A percentile compares a stretch with the other conserved stretches of the same genome.
phyloP scores from a whole-genome alignment of 2,329 filamentous ascomycete species.

The Aureobasidium subglaciale region DNA sequence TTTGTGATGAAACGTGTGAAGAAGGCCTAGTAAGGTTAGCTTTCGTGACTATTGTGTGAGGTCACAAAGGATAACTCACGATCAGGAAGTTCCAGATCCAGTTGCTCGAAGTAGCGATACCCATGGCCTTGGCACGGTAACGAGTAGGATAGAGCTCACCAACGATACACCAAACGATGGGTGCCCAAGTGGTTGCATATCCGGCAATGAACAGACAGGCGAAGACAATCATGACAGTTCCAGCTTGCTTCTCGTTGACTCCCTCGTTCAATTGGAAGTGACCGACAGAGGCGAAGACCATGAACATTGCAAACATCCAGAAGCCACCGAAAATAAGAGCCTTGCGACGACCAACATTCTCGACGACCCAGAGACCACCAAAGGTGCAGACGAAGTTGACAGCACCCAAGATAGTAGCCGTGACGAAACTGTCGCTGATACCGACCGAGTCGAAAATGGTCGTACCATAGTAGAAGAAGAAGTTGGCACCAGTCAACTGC shows the following conservation, averaged over 20 bases:
- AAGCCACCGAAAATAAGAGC: slow-evolving; percentile 39
- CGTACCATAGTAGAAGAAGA: slow-evolving; percentile 51
- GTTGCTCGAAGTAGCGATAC: slow-evolving; percentile 54
- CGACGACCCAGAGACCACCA: slow-evolving; percentile 41
- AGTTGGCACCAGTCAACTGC: slow-evolving; percentile 62
- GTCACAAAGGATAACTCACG: not conserved
- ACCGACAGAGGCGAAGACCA: slow-evolving; percentile 43
- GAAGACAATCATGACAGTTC: slow-evolving; percentile 58
- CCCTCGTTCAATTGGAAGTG: slow-evolving; percentile 35
- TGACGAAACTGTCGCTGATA: slow-evolving; percentile 38
- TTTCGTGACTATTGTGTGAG: not conserved
- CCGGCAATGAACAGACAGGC: slow-evolving; percentile 61
- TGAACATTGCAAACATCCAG: slow-evolving; percentile 47
- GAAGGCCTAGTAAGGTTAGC: slow-evolving; percentile 23
- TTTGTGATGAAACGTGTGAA: slow-evolving; percentile 33
- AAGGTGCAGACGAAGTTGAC: slow-evolving; percentile 44
- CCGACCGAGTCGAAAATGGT: slow-evolving; percentile 37
- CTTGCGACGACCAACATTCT: slow-evolving; percentile 39
- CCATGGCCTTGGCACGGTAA: slow-evolving; percentile 47
- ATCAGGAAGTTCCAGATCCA: slow-evolving; percentile 44
- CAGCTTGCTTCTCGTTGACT: slow-evolving; percentile 34
- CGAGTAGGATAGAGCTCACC: slow-evolving; percentile 59
- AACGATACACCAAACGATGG: slow-evolving; percentile 63
- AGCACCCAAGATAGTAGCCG: slow-evolving; percentile 41
- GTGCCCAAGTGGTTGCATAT: slow-evolving; percentile 54